phyloP scores from a whole-genome alignment of 257 asterid genomes.

The Rhazya stricta region DNA sequence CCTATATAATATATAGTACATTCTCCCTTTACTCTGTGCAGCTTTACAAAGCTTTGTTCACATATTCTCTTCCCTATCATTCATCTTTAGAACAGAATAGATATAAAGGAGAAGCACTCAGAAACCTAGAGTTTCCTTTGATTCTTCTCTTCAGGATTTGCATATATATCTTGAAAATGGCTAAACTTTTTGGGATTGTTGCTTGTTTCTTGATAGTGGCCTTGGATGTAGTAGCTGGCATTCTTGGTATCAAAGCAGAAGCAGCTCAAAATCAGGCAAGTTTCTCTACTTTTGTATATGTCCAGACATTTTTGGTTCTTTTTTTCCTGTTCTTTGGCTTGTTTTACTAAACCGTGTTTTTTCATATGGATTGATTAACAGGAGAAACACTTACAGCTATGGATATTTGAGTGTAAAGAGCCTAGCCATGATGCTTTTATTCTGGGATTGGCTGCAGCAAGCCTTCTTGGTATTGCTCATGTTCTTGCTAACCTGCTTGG shows the following conservation, averaged over 20 bases:
- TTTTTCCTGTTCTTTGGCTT: background rate
- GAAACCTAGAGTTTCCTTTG: background rate
- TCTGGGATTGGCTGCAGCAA: slow-evolving; percentile 65
- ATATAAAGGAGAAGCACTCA: slow-evolving; percentile 2
- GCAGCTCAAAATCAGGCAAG: slow-evolving; percentile 71
- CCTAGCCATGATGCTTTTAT: slow-evolving; percentile 81
- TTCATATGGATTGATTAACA: slow-evolving; percentile 6
- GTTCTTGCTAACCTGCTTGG: slow-evolving; percentile 64
- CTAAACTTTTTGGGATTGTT: slow-evolving; percentile 44
- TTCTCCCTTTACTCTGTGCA: background rate
- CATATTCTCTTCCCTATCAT: background rate
- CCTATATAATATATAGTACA: background rate
- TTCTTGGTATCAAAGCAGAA: slow-evolving; percentile 77
- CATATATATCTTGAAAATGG: slow-evolving; percentile 30
- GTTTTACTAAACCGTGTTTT: background rate
- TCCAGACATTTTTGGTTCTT: background rate
- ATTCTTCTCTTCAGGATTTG: background rate
- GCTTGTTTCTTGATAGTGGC: slow-evolving; percentile 63
- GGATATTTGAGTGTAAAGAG: slow-evolving; percentile 83
- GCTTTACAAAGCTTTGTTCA: background rate
- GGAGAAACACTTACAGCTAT: slow-evolving; percentile 70
- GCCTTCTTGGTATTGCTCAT: slow-evolving; percentile 57
- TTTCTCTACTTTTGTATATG: background rate
- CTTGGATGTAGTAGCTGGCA: slow-evolving; percentile 61
- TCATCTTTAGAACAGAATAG: background rate